phyloP scores from a whole-genome alignment of 2,329 filamentous ascomycete species.

The Ophiostoma piceae region DNA sequence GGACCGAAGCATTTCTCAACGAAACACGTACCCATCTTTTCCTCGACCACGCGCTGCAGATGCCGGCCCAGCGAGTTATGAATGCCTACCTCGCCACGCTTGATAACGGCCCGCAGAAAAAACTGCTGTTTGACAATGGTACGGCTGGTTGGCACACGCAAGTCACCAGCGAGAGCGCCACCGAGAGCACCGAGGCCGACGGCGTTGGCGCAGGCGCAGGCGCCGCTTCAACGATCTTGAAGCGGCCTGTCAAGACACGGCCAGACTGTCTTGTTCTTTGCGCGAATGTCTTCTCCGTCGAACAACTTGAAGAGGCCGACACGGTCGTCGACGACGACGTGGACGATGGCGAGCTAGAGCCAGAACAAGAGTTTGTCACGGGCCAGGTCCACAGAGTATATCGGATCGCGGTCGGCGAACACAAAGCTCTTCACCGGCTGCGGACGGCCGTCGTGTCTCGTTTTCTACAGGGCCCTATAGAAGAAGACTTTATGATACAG shows the following conservation, averaged over 20 bases:
- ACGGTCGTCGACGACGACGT: background rate
- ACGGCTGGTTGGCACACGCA: background rate
- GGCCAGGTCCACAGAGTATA: no score
- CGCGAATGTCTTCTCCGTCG: conserved; percentile 11
- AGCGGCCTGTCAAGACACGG: conserved; percentile 17
- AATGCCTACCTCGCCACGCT: conserved; percentile 20
- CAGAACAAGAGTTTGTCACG: no score
- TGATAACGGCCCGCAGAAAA: background rate
- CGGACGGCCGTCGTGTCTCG: no score
- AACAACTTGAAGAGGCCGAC: background rate
- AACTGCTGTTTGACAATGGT: background rate
- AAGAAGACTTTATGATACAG: conserved; percentile 11
- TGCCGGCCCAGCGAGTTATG: conserved; percentile 18
- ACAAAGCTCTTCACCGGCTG: no score
- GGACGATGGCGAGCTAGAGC: conserved; percentile 1
- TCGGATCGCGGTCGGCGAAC: no score
- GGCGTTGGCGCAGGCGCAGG: background rate
- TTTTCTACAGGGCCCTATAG: background rate
- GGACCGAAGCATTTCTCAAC: background rate
- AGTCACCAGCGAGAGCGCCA: background rate
- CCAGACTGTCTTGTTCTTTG: conserved; percentile 24
- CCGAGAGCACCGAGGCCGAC: background rate
- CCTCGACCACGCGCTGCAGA: conserved; percentile 20
- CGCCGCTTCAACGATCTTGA: no score
- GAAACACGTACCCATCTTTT: conserved; percentile 14